Percentiles rank a stretch among this genome's conserved stretches.
These are phyloP conservation scores for Chlamydomonas sp. DNA, from an alignment of 139 green algal species.

Conservation along the genomic window DNA sequence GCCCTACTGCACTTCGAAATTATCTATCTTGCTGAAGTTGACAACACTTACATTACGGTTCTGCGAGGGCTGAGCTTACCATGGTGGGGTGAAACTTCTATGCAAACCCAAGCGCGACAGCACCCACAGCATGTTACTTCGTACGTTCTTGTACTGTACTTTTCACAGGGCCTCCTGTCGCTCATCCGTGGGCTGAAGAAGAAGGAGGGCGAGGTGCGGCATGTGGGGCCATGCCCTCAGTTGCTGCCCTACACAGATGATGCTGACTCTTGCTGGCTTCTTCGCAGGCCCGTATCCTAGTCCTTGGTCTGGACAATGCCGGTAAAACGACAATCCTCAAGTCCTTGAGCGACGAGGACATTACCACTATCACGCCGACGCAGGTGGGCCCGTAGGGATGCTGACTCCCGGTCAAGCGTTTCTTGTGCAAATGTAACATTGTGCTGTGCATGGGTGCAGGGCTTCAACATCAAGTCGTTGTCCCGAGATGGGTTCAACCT, in stretches of 20 bases:
- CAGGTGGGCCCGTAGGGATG: slow-evolving; percentile 50
- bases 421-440: neutral
- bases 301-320: slow-evolving; percentile 86
- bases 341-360: slow-evolving; percentile 82
- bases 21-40: too few relatives aligned
- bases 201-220: slow-evolving; percentile 68
- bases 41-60: too few relatives aligned
- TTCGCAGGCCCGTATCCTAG: slow-evolving; percentile 78
- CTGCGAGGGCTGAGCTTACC: too few relatives aligned
- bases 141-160: too few relatives aligned
- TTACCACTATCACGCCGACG: slow-evolving; percentile 82
- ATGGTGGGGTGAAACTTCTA: too few relatives aligned
- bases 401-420: neutral
- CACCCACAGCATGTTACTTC: too few relatives aligned
- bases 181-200: slow-evolving; percentile 72
- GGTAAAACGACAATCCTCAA: slow-evolving; percentile 91
- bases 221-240: neutral
- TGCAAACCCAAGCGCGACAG: too few relatives aligned
- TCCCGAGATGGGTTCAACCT: slow-evolving; percentile 86
- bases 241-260: neutral
- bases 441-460: slow-evolving; percentile 51
- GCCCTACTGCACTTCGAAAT: too few relatives aligned
- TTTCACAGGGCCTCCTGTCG: slow-evolving; percentile 65
- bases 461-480: slow-evolving; percentile 91
- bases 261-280: neutral